phyloP scores from a whole-genome alignment of 495 filamentous ascomycete genomes.

The Aspergillus baeticus region DNA sequence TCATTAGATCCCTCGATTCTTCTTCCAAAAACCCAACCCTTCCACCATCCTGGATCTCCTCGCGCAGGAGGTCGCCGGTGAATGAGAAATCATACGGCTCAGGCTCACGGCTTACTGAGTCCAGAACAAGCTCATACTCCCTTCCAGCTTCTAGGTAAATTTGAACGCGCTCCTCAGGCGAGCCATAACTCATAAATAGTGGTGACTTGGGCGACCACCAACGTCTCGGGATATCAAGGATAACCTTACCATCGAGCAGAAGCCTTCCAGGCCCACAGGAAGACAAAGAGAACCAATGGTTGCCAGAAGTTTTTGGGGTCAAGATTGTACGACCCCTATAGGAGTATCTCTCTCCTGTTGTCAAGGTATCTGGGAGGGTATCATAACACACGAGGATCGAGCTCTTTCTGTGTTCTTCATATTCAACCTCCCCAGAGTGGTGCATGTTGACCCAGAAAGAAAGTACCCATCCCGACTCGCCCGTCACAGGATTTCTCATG shows the following conservation, averaged over 20 bases:
- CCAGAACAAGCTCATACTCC: neutral
- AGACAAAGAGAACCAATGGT: neutral
- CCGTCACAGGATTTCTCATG: neutral
- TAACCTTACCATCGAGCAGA: neutral
- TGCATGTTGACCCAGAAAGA: neutral
- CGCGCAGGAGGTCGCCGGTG: neutral
- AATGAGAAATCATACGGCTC: neutral
- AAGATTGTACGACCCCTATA: neutral
- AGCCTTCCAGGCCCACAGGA: neutral
- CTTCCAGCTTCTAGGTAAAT: neutral
- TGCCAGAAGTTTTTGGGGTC: neutral
- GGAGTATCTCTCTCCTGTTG: neutral
- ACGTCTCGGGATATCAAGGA: neutral
- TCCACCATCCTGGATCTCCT: neutral
- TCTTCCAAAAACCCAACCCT: neutral
- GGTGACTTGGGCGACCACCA: neutral
- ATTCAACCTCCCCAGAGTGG: neutral
- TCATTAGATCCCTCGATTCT: neutral
- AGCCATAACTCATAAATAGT: neutral
- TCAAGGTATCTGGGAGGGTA: neutral
- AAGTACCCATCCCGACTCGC: neutral
- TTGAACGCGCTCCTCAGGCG: neutral
- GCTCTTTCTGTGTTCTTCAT: neutral
- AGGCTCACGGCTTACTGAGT: neutral
- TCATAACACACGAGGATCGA: neutral